Base-by-base conservation (phyloP, 371 early-diverging fungal genomes). In the Phascolomyces articulosus region DNA sequence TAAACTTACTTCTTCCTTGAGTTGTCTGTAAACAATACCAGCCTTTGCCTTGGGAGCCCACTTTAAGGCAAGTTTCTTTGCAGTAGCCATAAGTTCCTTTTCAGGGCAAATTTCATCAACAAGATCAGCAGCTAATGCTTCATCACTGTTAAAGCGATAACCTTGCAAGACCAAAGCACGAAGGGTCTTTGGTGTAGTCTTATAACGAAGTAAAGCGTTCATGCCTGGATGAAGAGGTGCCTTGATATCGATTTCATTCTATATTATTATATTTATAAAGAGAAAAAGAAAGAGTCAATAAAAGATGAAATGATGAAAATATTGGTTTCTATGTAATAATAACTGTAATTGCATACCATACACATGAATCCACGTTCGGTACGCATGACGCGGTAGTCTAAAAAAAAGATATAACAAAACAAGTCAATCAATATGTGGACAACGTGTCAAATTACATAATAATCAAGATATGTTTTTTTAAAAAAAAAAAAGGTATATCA, bases 331-430 rank as follows among this genome's bases (percentile, higher is more conserved):
- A n/a, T n/a, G n/a, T n/a, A n/a, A n/a, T n/a, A n/a, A n/a, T n/a
- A n/a, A n/a, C n/a, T n/a, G n/a, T n/a, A n/a, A n/a, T n/a, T n/a
- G n/a, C n/a, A n/a, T 73, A 81, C 84, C 87, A 89, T 88, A 72
- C 89, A 90, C 24, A 94, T 75, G 67, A 73, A 92, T 2, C 94
- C 94, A 38, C 90, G 84, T 64, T 93, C 94, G 24, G 85, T 74
- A 9, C 93, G 80, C 93, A 93, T 93, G 3, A 93, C 87, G 28
- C 92, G 85, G 69, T 90, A 91, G 68, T 93, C 93, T 84, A 69
- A 27, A 34, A 51, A 38, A 38, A 38, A n/a, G n/a, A 2, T 34
- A 34, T 34, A 34, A 34, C 6, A 34, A 11, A 6, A 11, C 0
- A 2, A 34, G 34, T 34, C 34, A 34, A 34, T 34, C 16, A 13